Percentiles rank a stretch among this genome's conserved stretches.
phyloP scores from a whole-genome alignment of 202 grass and related monocot genomes.

The Panicum virgatum region DNA sequence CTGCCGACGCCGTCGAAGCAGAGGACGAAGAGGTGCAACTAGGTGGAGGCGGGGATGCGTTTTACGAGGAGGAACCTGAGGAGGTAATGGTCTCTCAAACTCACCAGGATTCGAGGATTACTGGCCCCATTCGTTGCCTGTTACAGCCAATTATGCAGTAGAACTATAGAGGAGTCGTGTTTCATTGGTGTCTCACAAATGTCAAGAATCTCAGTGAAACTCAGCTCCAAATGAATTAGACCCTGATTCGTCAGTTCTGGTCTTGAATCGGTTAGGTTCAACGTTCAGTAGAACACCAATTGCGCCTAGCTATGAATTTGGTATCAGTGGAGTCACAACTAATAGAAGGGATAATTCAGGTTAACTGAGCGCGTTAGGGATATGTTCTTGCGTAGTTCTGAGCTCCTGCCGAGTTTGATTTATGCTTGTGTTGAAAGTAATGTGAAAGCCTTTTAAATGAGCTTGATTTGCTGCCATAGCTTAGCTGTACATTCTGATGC shows the following conservation, averaged over 20 bases:
- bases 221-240: background rate
- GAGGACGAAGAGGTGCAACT: slow-evolving; percentile 16
- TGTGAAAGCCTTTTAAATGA: background rate
- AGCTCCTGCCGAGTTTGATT: background rate
- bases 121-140: background rate
- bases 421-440: background rate
- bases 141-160: background rate
- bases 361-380: background rate
- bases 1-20: slow-evolving; percentile 27
- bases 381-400: background rate
- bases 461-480: background rate
- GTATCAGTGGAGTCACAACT: background rate
- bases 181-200: background rate
- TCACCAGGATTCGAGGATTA: slow-evolving; percentile 8
- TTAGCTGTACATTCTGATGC: background rate
- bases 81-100: slow-evolving; percentile 39
- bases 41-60: background rate
- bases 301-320: background rate
- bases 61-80: slow-evolving; percentile 7
- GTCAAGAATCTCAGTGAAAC: background rate
- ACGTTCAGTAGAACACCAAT: background rate
- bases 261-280: background rate
- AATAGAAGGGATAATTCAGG: background rate
- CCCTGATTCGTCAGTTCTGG: background rate
- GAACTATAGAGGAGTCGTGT: background rate